Conservation (phyloP, 208 protist genomes). For the Crithidia fasciculata region DNA sequence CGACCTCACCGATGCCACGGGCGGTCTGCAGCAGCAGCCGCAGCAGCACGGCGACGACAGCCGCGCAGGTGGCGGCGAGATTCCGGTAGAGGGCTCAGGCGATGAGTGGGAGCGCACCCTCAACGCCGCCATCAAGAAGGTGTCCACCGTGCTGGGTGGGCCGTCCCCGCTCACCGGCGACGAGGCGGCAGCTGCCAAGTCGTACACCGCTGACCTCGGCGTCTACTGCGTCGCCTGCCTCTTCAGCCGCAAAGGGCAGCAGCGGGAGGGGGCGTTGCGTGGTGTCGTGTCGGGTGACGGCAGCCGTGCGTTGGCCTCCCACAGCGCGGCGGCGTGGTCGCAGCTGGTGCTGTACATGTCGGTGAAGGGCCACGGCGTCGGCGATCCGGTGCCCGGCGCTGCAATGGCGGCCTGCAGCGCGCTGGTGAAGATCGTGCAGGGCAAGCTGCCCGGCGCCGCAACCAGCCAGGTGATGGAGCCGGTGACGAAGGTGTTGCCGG, state of each 20-base stretch:
- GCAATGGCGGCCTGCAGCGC: slow-evolving; percentile 75
- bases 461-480: slow-evolving; percentile 27
- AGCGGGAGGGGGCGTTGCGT: slow-evolving; percentile 81
- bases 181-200: slow-evolving; percentile 40
- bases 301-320: slow-evolving; percentile 43
- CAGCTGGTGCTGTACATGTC: slow-evolving; percentile 71
- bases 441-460: slow-evolving; percentile 35
- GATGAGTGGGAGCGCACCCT: slow-evolving; percentile 76
- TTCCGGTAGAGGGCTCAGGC: slow-evolving; percentile 44
- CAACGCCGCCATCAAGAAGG: slow-evolving; percentile 55
- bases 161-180: slow-evolving; percentile 53
- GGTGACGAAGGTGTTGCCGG: slow-evolving; percentile 43
- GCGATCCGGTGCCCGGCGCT: slow-evolving; percentile 69
- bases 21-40: slow-evolving; percentile 8
- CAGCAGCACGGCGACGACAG: background rate
- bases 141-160: slow-evolving; percentile 38
- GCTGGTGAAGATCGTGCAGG: slow-evolving; percentile 58
- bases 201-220: slow-evolving; percentile 67
- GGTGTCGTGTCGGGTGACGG: slow-evolving; percentile 58
- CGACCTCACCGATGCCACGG: slow-evolving; percentile 43
- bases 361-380: slow-evolving; percentile 66
- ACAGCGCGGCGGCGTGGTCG: slow-evolving; percentile 38
- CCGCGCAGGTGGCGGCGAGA: slow-evolving; percentile 13
- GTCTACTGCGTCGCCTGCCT: slow-evolving; percentile 76
- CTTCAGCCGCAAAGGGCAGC: slow-evolving; percentile 61